Percentiles rank a stretch among this genome's conserved stretches.
phyloP scores from a whole-genome alignment of 2,329 filamentous ascomycete genomes.

The Aspergillus persii region DNA sequence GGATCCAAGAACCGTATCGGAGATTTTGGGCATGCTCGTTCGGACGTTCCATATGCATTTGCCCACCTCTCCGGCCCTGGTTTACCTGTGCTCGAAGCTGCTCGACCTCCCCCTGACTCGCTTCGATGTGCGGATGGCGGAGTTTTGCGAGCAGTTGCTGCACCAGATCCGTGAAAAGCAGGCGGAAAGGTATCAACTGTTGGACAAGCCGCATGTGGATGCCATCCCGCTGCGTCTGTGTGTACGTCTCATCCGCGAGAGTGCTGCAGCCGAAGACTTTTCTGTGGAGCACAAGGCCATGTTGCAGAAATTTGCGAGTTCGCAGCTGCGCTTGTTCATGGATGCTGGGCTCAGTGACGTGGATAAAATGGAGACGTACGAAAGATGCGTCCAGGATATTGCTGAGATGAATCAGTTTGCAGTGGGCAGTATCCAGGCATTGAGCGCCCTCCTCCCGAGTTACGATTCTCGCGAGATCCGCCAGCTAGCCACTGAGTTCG shows the following conservation, averaged over 20 bases:
- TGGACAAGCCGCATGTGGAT: slow-evolving; percentile 31
- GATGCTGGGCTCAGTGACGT: slow-evolving; percentile 53
- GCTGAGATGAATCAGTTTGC: slow-evolving; percentile 60
- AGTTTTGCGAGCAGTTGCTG: slow-evolving; percentile 60
- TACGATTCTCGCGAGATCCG: slow-evolving; percentile 53
- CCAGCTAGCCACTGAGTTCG: slow-evolving; percentile 59
- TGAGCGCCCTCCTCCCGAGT: slow-evolving; percentile 46
- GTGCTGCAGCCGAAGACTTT: slow-evolving; percentile 56
- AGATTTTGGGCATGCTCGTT: slow-evolving; percentile 67
- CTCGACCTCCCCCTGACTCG: slow-evolving; percentile 60
- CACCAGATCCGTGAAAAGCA: slow-evolving; percentile 49
- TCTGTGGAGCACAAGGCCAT: slow-evolving; percentile 58
- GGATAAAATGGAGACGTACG: slow-evolving; percentile 62
- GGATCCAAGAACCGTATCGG: slow-evolving; percentile 79
- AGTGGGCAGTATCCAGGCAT: slow-evolving; percentile 70
- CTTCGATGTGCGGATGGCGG: slow-evolving; percentile 62
- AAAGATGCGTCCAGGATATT: slow-evolving; percentile 68
- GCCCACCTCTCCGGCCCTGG: slow-evolving; percentile 45
- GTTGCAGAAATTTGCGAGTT: slow-evolving; percentile 62
- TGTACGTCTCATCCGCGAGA: slow-evolving; percentile 69
- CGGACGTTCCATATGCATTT: slow-evolving; percentile 48
- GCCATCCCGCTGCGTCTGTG: slow-evolving; percentile 54
- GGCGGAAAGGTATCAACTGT: slow-evolving; percentile 25
- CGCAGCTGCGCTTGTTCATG: slow-evolving; percentile 62
- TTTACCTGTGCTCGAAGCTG: slow-evolving; percentile 71